Conservation (phyloP, 2,329 filamentous ascomycete genomes). For the Cylindrodendrum hubeiense region DNA sequence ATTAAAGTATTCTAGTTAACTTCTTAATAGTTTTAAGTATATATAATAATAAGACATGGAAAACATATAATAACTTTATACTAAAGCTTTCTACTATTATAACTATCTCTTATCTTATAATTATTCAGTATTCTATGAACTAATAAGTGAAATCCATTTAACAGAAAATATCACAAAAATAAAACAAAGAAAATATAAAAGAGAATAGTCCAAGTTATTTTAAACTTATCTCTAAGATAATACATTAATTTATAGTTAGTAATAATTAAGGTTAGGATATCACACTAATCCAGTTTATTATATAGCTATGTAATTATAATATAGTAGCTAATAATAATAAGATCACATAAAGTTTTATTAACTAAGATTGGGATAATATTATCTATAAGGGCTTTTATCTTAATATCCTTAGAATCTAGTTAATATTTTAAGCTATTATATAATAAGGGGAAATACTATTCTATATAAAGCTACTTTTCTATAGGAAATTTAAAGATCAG, state of each 20-base stretch:
- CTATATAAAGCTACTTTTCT: slow-evolving; percentile 14
- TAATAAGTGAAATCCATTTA: background rate
- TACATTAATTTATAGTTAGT: background rate
- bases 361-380: slow-evolving; percentile 3
- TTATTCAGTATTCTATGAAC: slow-evolving; percentile 9
- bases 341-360: background rate
- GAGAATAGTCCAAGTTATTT: slow-evolving; percentile 8
- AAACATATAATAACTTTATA: slow-evolving; percentile 7
- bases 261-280: background rate
- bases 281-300: slow-evolving; percentile 6
- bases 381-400: slow-evolving; percentile 3
- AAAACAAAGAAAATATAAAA: background rate
- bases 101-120: background rate
- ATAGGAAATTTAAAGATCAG: background rate
- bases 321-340: slow-evolving; percentile 1
- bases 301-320: slow-evolving; percentile 4
- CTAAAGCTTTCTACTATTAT: slow-evolving; percentile 9
- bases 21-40: slow-evolving; percentile 12
- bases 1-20: slow-evolving; percentile 8
- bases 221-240: slow-evolving; percentile 8
- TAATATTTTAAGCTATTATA: background rate
- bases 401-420: background rate
- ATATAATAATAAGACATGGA: background rate
- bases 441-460: background rate
- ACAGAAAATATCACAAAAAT: background rate